Conservation (phyloP, 179 eudicot species). For the Spinacia oleracea region DNA sequence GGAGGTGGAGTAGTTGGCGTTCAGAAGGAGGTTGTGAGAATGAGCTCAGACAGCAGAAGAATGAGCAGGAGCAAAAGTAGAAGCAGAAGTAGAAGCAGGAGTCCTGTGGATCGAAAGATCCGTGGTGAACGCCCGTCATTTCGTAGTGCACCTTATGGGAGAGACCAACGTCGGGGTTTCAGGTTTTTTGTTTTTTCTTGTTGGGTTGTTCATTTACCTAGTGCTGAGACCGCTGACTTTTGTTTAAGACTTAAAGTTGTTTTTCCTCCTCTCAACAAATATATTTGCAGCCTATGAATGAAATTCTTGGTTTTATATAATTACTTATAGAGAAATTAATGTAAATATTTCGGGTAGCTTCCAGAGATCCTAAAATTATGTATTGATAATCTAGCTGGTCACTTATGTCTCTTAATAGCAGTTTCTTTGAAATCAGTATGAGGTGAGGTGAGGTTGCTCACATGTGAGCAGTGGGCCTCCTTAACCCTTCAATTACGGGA, state of each 20-base stretch:
- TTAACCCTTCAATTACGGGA: not conserved
- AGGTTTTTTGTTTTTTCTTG: constrained; percentile 54
- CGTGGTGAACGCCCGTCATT: constrained; percentile 55
- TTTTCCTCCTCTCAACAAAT: not conserved
- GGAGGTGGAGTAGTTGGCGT: constrained; percentile 31
- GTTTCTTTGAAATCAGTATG: not conserved
- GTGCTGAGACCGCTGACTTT: not conserved
- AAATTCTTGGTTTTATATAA: not conserved
- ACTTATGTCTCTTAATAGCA: not conserved
- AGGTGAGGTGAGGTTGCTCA: not conserved
- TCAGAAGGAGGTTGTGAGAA: constrained; percentile 39
- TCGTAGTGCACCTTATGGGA: constrained; percentile 77
- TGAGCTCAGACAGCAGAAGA: constrained; percentile 55
- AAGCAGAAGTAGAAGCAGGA: constrained; percentile 26
- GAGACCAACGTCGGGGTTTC: constrained; percentile 70
- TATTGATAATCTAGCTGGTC: not conserved
- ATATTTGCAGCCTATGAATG: not conserved
- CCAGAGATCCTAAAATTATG: too few species aligned
- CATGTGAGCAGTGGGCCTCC: not conserved
- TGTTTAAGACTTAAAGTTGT: not conserved
- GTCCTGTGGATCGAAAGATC: constrained; percentile 67
- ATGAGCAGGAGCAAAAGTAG: constrained; percentile 23
- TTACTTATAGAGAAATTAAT: not conserved
- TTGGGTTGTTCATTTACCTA: constrained; percentile 1
- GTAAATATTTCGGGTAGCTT: not conserved